phyloP scores from a whole-genome alignment of 352 stramenopile genomes.

The Pythium biforme region DNA sequence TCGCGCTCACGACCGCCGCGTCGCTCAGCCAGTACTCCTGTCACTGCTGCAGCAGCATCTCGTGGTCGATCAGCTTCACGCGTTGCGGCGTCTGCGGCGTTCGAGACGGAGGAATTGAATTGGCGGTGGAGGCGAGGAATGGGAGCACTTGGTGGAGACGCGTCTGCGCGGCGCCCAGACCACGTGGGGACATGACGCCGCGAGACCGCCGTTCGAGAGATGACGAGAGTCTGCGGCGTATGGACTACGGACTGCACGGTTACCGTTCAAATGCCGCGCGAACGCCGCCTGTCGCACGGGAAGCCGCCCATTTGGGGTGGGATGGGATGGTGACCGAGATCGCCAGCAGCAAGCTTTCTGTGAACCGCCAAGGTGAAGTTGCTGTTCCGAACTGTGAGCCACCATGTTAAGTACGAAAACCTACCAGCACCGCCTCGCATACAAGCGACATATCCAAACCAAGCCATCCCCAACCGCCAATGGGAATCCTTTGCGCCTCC shows the following conservation, averaged over 20 bases:
- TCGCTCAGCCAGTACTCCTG: conserved; percentile 57
- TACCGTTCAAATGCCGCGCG: not conserved
- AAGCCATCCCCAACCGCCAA: too few relatives aligned
- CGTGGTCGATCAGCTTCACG: conserved; percentile 42
- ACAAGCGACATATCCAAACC: too few relatives aligned
- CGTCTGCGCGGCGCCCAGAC: not conserved
- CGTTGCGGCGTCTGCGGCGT: not conserved
- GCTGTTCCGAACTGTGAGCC: too few relatives aligned
- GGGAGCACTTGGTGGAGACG: conserved; percentile 4
- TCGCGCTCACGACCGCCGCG: conserved; percentile 37
- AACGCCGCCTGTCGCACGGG: not conserved
- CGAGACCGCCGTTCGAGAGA: not conserved
- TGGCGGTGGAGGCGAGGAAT: not conserved
- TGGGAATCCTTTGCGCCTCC: too few relatives aligned
- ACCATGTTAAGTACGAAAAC: too few relatives aligned
- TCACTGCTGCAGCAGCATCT: conserved; percentile 40
- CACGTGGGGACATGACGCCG: not conserved
- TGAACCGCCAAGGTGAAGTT: not conserved
- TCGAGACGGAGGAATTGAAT: not conserved
- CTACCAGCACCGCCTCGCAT: too few relatives aligned
- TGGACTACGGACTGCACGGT: too few relatives aligned
- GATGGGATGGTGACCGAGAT: too few relatives aligned
- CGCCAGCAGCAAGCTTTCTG: not conserved
- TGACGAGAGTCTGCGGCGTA: too few relatives aligned
- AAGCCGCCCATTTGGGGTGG: too few relatives aligned